Evolutionary conservation across 2,329 filamentous ascomycete genomes (phyloP), one percentile per base, ranked within the genome.

Genomic region (Cladosporium cucumerinum): DNA sequence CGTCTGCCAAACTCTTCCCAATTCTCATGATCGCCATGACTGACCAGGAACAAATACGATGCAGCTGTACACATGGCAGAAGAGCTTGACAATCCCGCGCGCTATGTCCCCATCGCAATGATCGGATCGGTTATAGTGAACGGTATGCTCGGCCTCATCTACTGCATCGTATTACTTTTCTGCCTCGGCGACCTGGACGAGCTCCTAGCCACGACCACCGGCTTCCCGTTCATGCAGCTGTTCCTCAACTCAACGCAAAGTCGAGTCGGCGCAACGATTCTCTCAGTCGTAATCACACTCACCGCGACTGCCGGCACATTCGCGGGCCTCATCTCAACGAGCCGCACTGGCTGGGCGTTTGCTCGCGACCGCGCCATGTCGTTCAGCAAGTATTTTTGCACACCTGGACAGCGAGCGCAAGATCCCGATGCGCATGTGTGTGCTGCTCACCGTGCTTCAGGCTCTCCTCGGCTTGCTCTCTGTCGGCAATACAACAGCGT

Each of bases 381-480:
- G 26, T 66, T 34, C 64, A 68, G 70, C 46, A 46, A 68, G 1
- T 76, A 75, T 32, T 77, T 77, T 82, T 8, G 73, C 32, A 57
- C 28, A 66, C 23, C 74, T 82, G 30, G 66, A 81, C 66, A 65
- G 69, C 2, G 66, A 66, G 6, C 72, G 78, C 23, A 74, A 74
- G 18, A 75, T 81, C 0, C 81, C 81, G 0, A 69, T 82, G 30
- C 77, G 74, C 66, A 74, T 80, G 2, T 70, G 82, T 7, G 70
- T 76, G 12, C 74, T 84, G 4, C 68, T 81, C 10, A 82, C 80
- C 0, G 68, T 81, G 1, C 75, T 82, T 5, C 78, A 83, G 54
- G 79, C 82, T 78, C 74, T 83, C 2, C 77, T 84, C 0, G 81
- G 81, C 0, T 70, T 84, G 18, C 82, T 84, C 70, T 82, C 82